Base-by-base conservation (phyloP, 768 basidiomycete genomes). In the Tylopilus sp. region DNA sequence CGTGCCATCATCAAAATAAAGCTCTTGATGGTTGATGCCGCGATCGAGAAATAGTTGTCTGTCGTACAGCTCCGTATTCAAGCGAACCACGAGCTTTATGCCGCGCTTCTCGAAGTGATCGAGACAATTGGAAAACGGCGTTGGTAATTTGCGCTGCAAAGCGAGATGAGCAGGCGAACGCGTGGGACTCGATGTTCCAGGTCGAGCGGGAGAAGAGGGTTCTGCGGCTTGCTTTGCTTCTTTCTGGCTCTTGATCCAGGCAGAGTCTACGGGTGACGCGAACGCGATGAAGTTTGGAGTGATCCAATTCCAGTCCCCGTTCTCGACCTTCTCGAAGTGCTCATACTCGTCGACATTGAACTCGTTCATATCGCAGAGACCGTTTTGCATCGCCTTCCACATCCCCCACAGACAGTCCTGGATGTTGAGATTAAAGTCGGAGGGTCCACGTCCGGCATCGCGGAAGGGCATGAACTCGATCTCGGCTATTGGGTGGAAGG, bases 1-100 rank as follows among this genome's bases (percentile, higher is more conserved):
- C 22, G 94, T 97, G 21, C 97, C 97, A 68, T 99, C 97, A 70
- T 98, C 94, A 60, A 97, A 98, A 71, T 96, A 98, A 57, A 98
- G 80, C 60, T 96, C 93, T 72, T 87, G 78, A 66, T 97, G 92
- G 60, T 86, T 85, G 64, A 96, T 89, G 12, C 92, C 92, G 43
- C 82, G 84, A 62, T 91, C 89, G 62, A 85, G 67, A 73, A 97
- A 98, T 12, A 87, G 79, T 49, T 78, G 73, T 52, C 82, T 79
- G 69, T 96, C 93, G 70, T 95, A 99, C 19, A 98, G 77, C 59
- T 92, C 82, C 54, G 94, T 94, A 69, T 99, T 99, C 28, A 98
- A 73, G 53, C 97, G 88, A 52, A 99, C 86, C 42, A 99, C 94
- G 24, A 96, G 77, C 71, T 90, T 92, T 68, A 99, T 81, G 50